Base-by-base conservation (phyloP, 2,329 filamentous ascomycete species). In the Grosmannia penicillata region DNA sequence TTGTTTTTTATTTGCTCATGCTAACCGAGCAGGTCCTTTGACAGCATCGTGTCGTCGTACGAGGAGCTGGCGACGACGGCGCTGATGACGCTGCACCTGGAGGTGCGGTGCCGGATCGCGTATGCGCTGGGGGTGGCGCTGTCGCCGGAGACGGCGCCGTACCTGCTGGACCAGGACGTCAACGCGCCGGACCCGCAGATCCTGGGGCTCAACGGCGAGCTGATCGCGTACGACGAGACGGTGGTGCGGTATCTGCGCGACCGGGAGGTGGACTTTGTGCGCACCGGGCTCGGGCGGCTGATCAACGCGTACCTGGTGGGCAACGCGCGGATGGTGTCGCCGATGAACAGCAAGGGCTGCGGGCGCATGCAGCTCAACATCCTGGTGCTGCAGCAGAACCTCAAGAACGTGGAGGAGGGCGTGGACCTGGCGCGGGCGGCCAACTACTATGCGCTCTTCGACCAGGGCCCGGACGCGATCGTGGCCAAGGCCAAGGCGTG, bases 341-440 rank as follows among this genome's bases (percentile, higher is more conserved):
- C 80, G 8, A 89, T 98, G 77, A 95, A 98, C 56, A 63, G 61
- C 27, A 74, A 81, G 49, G 91, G 91, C 30, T 83, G 79, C 43
- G 75, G 78, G n/a, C 74, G 86, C 27, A 86, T 98, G 74, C 80
- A 86, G 55, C 74, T 96, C 51, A 94, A 98, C 55, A 85, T 95
- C 35, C 70, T 95, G 19, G 91, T 98, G 29, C 65, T 98, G 37
- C 89, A 96, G 59, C 91, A 98, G 55, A 95, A 94, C 51, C 73
- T 98, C 39, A 94, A 94, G 63, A 93, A 93, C 48, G 78, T 98
- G 38, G 85, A 91, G 56, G 66, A 72, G 2, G 71, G 70, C 8
- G 78, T 82, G 4, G 68, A 72, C 40, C 63, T 89, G 22, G 65
- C 66, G 4, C 63, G 72, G 26, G 72, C 78, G 1, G 69, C 73